These are phyloP conservation scores for Pluteus cervinus DNA, from an alignment of 768 basidiomycete species.

Conservation along the genomic window DNA sequence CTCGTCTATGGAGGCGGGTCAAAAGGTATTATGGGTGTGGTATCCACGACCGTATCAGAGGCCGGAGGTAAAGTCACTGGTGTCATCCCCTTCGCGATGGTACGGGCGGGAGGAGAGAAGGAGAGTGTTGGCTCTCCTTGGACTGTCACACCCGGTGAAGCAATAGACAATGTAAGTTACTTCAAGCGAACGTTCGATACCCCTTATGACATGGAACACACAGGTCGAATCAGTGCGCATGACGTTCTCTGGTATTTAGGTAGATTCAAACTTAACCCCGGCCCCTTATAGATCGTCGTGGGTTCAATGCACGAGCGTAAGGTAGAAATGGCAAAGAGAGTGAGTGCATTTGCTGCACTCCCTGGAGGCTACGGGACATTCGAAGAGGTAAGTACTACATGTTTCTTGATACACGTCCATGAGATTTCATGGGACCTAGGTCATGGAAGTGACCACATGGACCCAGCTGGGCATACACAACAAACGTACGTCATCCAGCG, in stretches of 20 bases:
- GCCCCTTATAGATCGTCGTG: constrained; percentile 56
- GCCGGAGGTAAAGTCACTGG: constrained; percentile 72
- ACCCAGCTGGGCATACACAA: constrained; percentile 84
- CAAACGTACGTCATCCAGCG: constrained; percentile 51
- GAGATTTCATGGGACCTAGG: constrained; percentile 27
- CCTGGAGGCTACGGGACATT: constrained; percentile 95
- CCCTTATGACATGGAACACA: background rate
- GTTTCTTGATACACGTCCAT: constrained; percentile 4
- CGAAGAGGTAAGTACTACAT: constrained; percentile 63
- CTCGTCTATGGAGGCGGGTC: constrained; percentile 87
- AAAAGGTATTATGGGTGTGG: constrained; percentile 81
- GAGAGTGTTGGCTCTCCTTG: constrained; percentile 32
- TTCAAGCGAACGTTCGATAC: no score
- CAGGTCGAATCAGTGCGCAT: constrained; percentile 29
- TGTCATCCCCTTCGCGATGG: constrained; percentile 74
- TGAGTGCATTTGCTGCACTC: constrained; percentile 77
- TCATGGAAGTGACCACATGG: constrained; percentile 94
- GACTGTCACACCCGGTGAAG: constrained; percentile 17
- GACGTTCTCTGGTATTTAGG: no score
- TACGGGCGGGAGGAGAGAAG: constrained; percentile 55
- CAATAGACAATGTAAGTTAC: constrained; percentile 23
- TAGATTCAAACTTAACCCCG: no score
- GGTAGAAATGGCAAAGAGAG: constrained; percentile 80
- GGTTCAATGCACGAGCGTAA: constrained; percentile 88
- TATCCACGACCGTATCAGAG: constrained; percentile 60